phyloP scores from a whole-genome alignment of 2,329 filamentous ascomycete genomes.

The Apiospora koreana region DNA sequence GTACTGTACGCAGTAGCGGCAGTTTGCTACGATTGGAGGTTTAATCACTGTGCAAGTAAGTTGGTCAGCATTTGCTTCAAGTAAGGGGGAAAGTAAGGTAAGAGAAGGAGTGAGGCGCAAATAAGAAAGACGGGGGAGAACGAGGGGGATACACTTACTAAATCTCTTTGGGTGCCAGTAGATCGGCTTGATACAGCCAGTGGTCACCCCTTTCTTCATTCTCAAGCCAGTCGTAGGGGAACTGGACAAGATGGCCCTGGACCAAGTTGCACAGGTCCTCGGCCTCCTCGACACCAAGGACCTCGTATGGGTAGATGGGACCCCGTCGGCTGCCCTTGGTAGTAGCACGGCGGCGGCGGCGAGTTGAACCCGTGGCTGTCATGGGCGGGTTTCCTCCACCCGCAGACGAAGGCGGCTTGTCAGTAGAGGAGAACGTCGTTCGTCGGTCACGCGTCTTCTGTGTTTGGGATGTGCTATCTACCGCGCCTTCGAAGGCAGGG shows the following conservation, averaged over 20 bases:
- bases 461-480: constrained; percentile 28
- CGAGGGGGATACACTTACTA: constrained; percentile 65
- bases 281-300: constrained; percentile 74
- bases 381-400: constrained; percentile 27
- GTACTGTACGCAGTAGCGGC: not conserved
- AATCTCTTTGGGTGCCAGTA: constrained; percentile 94
- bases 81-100: too few species aligned
- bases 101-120: not conserved
- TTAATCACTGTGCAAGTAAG: not conserved
- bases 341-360: constrained; percentile 65
- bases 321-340: constrained; percentile 69
- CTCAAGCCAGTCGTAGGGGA: constrained; percentile 94
- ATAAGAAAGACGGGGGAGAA: not conserved
- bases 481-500: constrained; percentile 45
- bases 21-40: too few species aligned
- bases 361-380: constrained; percentile 50
- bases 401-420: constrained; percentile 43
- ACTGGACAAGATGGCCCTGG: constrained; percentile 86
- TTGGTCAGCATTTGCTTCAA: not conserved
- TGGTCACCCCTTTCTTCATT: constrained; percentile 91
- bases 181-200: constrained; percentile 96
- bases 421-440: constrained; percentile 57
- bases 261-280: constrained; percentile 80
- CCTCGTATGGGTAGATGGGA: constrained; percentile 68
- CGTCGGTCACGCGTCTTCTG: constrained; percentile 49